Conservation (phyloP, 805 yeast genomes). For the Zygoascus flipseniorum region DNA sequence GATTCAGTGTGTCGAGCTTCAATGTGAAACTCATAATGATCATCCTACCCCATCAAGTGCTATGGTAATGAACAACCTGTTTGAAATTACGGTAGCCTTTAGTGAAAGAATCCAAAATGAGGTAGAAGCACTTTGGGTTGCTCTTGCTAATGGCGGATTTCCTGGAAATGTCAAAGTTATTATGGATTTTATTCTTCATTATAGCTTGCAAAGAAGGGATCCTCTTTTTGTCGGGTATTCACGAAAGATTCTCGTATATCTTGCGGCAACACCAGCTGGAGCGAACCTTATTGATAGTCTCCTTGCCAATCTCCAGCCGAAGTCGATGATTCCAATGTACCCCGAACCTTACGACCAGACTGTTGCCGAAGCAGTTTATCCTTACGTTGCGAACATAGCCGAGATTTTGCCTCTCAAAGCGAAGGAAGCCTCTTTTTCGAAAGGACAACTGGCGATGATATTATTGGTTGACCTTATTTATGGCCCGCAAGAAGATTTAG, state of each 20-base stretch:
- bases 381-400: conserved; percentile 71
- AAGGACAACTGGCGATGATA: conserved; percentile 79
- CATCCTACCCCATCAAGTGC: conserved; percentile 33
- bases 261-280: conserved; percentile 45
- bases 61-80: conserved; percentile 72
- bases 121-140: conserved; percentile 92
- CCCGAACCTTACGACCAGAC: conserved; percentile 28
- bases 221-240: conserved; percentile 69
- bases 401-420: conserved; percentile 42
- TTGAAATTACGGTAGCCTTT: conserved; percentile 76
- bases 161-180: conserved; percentile 64
- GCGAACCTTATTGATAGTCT: conserved; percentile 49
- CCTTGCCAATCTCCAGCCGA: conserved; percentile 68
- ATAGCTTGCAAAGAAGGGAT: conserved; percentile 62
- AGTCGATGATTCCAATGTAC: conserved; percentile 76
- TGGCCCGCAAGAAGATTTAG: conserved; percentile 49
- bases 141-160: conserved; percentile 70
- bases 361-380: conserved; percentile 37
- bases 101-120: conserved; percentile 72
- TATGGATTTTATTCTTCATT: conserved; percentile 57
- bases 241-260: conserved; percentile 71
- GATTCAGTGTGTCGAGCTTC: conserved; percentile 76
- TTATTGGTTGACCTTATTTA: conserved; percentile 75
- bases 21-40: conserved; percentile 26
- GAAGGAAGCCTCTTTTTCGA: conserved; percentile 70